Evolutionary conservation across 1,139 yeast species (phyloP), one percentile per base, ranked within the genome.

Genomic region (Blastobotrys capitulatus): DNA sequence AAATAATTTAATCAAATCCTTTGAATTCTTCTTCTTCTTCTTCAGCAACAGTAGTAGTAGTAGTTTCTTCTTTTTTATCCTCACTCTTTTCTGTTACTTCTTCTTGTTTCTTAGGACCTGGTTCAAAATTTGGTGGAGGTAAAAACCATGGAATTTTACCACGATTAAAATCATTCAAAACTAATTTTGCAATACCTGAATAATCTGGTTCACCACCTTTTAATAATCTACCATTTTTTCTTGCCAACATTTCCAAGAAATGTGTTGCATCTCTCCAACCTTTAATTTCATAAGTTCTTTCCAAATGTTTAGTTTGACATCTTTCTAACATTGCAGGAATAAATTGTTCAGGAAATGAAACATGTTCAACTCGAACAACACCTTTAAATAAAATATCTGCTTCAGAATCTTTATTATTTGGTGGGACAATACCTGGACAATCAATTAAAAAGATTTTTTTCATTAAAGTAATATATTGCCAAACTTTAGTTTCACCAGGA

Each of bases 161-260:
- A 69, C 98, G 80, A 71, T 88, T 92, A 74, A 92, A 92, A 67
- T 92, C 98, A 61, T 87, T 89, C 65, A 92, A 77, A 32, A 92
- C 83, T 64, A 85, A 84, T 67, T 89, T 92, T 46, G 98, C 83
- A 51, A 92, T 90, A 60, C 96, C 95, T 57, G 83, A 76, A 70
- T 90, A 97, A 69, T 92, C 97, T 1, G 97, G 96, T 70, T 92
- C 98, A 58, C 97, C 98, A 53, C 98, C 98, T 70, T 92, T 92
- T 60, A 92, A 73, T 58, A 92, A 76, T 67, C 96, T 81, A 55
- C 98, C 98, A 50, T 81, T 86, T 68, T 90, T 92, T 66, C 95
- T 81, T 1, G 98, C 98, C 60, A 92, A 75, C 62, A 88, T 72
- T 68, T 90, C 97, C 55, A 92, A 77, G 63, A 92, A 92, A 61